Evolutionary conservation across 257 asterid genomes (phyloP).

Genomic region (Solanum pinnatisectum): DNA sequence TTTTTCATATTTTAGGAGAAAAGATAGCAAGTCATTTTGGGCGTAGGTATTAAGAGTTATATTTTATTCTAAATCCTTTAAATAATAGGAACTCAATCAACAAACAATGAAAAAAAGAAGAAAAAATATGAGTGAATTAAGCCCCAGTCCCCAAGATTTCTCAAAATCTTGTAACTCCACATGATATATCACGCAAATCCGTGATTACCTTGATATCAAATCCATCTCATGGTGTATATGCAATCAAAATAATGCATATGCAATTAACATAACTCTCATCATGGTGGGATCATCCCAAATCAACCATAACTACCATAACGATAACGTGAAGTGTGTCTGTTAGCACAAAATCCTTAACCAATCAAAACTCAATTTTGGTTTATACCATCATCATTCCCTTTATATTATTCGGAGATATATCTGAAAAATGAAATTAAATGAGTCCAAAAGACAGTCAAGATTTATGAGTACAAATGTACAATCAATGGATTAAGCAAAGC

Average conservation of each 20-base stretch:
- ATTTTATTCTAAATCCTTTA: neutral
- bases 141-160: neutral
- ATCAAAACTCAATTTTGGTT: neutral
- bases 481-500: neutral
- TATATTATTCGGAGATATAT: neutral
- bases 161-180: neutral
- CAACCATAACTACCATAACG: neutral
- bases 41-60: neutral
- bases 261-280: neutral
- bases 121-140: neutral
- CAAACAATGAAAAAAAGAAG: neutral
- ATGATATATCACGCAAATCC: neutral
- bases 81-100: neutral
- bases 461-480: neutral
- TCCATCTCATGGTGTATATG: neutral
- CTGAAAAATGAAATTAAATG: neutral
- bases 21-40: neutral
- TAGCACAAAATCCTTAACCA: neutral
- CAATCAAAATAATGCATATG: neutral
- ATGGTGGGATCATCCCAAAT: neutral
- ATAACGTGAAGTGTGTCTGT: neutral
- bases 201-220: neutral
- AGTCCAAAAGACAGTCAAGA: neutral
- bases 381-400: neutral
- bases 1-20: constrained; percentile 5